These are phyloP conservation scores for Xylaria arbuscula DNA, from an alignment of 2,329 filamentous ascomycete genomes.

Conservation along the genomic window DNA sequence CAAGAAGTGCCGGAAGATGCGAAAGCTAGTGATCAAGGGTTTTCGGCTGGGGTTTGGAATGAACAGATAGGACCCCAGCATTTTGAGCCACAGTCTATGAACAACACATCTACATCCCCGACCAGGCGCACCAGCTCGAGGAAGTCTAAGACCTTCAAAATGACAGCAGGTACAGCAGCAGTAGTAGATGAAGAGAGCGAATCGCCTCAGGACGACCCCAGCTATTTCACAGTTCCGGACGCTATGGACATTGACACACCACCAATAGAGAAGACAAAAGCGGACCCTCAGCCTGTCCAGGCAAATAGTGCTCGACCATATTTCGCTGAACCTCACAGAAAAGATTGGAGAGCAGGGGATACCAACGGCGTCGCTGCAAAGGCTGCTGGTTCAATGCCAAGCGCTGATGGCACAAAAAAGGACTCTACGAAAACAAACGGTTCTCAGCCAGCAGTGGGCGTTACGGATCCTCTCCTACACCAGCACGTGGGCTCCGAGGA, in stretches of 20 bases:
- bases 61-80: conserved; percentile 65
- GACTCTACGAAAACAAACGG: conserved; percentile 39
- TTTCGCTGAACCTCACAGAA: conserved; percentile 67
- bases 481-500: conserved; percentile 65
- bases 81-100: conserved; percentile 60
- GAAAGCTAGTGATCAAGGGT: conserved; percentile 48
- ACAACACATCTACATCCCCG: conserved; percentile 57
- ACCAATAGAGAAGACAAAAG: conserved; percentile 53
- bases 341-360: conserved; percentile 69
- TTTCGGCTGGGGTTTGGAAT: conserved; percentile 65
- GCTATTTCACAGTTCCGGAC: conserved; percentile 50
- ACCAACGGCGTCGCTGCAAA: conserved; percentile 48
- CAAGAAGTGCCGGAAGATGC: conserved; percentile 45
- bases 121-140: conserved; percentile 64
- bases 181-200: conserved; percentile 59
- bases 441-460: conserved; percentile 20
- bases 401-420: conserved; percentile 43
- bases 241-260: conserved; percentile 73
- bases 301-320: conserved; percentile 61
- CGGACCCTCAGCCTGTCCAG: conserved; percentile 43
- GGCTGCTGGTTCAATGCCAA: conserved; percentile 36
- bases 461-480: conserved; percentile 44
- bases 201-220: conserved; percentile 49
- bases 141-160: conserved; percentile 69
- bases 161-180: conserved; percentile 58